Evolutionary conservation across 768 basidiomycete species (phyloP), one percentile per base, ranked within the genome.

Genomic region (Rhodocollybia butyracea): DNA sequence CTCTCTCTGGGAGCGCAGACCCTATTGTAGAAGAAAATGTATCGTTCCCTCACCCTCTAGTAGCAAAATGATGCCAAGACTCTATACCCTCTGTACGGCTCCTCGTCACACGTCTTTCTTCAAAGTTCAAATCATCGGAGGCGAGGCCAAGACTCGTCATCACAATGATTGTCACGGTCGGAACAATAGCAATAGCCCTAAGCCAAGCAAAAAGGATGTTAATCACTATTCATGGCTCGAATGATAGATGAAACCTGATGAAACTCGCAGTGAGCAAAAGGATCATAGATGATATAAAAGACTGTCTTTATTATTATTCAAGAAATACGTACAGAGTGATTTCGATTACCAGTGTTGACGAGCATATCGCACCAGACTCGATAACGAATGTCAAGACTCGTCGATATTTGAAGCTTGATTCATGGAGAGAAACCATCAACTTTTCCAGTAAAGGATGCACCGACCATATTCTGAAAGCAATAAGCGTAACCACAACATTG

Each of bases 221-320:
- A n/a, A n/a, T n/a, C n/a, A n/a, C 68, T 69, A 11, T 13, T 22
- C n/a, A 34, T 40, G 58, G 11, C n/a, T 24, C 30, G 8, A 24
- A 41, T 30, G 24, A 12, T 2, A 11, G 48, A 5, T 12, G 11
- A n/a, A 2, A 11, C 29, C 15, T 8, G 21, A 51, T 30, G 22
- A 17, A 24, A 58, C 57, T 13, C 29, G 42, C 57, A 13, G 57
- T 54, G 57, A 41, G 57, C 57, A 59, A 70, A 66, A 21, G 70
- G 66, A 56, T 73, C 72, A 42, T 70, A 69, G n/a, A 72, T 58
- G 50, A 72, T 72, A 62, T 72, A 72, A 59, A 73, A 68, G 15
- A 66, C 66, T n/a, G n/a, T n/a, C n/a, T n/a, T n/a, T n/a, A 55
- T 70, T 70, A 19, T 60, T 64, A 24, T 60, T 57, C n/a, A 68